Base-by-base conservation (phyloP, 1,139 yeast genomes). In the Sugiyamaella novakii region DNA sequence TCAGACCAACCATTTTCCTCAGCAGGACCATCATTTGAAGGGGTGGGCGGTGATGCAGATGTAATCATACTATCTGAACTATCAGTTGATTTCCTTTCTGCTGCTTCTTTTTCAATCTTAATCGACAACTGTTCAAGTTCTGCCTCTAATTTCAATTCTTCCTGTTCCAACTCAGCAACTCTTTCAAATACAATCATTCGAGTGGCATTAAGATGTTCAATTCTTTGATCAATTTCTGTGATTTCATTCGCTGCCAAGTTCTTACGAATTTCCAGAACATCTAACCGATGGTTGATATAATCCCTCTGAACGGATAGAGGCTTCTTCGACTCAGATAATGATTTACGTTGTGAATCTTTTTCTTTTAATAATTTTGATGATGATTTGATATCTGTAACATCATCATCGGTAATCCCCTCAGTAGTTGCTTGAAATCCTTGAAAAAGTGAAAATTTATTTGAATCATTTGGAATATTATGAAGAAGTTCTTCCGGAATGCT, bases 401-500 rank as follows among this genome's bases (percentile, higher is more conserved):
- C 39, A 5, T 40, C 0, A 80, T 81, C 25, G 12, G 18, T 24
- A 7, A 19, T 29, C 17, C 43, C 48, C 19, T 54, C 57, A 37
- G 77, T 59, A 0, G 78, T 72, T 1, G 87, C 87, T 55, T 73
- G 76, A 59, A 83, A 84, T 0, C 88, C 89, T 62, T 84, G 87
- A 57, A 78, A 81, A 15, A 84, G 66, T 1, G 87, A 78, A 59
- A 73, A 80, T 37, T 57, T 51, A 30, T 62, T 56, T 24, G 59
- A 59, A 36, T 55, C 59, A 3, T 64, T 67, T 1, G 84, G 83
- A 8, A 81, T 65, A 45, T 80, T 78, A 11, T 67, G 62, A 41
- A 83, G 68, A 54, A 82, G 58, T 34, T 80, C 84, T 53, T 81
- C 84, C 4, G 84, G 76, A 18, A 83, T 70, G 46, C 74, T 68